Evolutionary conservation across 2,329 filamentous ascomycete species (phyloP), one percentile per base, ranked within the genome.

Genomic region (Colletotrichum lini): DNA sequence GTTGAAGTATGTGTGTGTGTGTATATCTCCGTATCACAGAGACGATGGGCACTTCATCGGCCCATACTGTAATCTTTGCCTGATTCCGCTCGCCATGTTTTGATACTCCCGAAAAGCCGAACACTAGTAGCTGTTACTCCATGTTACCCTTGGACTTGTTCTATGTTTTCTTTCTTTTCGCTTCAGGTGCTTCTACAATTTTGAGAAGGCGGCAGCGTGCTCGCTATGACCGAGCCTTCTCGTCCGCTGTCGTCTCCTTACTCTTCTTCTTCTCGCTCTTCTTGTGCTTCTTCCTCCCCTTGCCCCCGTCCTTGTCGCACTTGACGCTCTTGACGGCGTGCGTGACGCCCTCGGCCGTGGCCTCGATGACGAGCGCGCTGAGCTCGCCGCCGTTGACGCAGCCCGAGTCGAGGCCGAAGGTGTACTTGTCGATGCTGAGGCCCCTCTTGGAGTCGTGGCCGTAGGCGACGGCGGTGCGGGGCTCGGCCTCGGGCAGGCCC

Each of bases 351-450:
- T 77, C 74, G 2, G 77, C 67, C 5, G 75, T 78, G 3, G 82
- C 88, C 75, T 93, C 89, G 45, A 98, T 89, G 2, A 98, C 86
- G 70, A 98, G 81, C 1, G 93, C 95, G 0, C 93, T 94, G 74
- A 99, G 84, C 73, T 90, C 86, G 1, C 91, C 91, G 13, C 95
- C 95, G 73, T 88, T 89, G 3, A 94, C 90, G 79, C 96, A 98
- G 0, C 91, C 92, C 0, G 93, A 93, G 80, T 98, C 96, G 57
- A 98, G 84, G 0, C 96, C 96, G 77, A 95, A 94, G 4, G 92
- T 93, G 80, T 94, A 97, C 59, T 88, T 85, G 60, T 89, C 77
- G 70, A 85, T 75, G 42, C 76, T 78, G 60, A 97, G 87, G 0
- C 94, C 95, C 3, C 83, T 83, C 76, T 91, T 91, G 26, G 94